Evolutionary conservation across 129 eudicot species (phyloP).

Genomic region (Ambrosia artemisiifolia): DNA sequence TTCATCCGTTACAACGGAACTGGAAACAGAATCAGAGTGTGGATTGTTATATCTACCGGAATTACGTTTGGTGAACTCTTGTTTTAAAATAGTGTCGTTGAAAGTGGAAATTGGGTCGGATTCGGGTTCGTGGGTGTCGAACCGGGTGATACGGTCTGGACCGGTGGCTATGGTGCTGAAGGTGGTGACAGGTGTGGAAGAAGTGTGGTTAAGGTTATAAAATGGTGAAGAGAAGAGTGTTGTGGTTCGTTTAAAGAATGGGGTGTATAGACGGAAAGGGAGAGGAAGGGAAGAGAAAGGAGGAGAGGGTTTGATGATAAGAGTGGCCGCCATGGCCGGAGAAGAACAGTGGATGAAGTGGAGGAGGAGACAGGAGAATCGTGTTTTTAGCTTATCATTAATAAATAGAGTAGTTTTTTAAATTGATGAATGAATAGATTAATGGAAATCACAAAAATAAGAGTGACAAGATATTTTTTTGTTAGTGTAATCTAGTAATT

Average conservation of each 20-base stretch:
- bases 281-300: constrained; percentile 18
- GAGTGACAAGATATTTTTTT: background rate
- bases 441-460: constrained; percentile 1
- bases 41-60: constrained; percentile 26
- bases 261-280: constrained; percentile 19
- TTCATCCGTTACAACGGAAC: constrained; percentile 50
- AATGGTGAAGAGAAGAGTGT: constrained; percentile 12
- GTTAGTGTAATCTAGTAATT: background rate
- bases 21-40: constrained; percentile 24
- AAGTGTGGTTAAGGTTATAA: constrained; percentile 12
- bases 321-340: constrained; percentile 37
- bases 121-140: constrained; percentile 23
- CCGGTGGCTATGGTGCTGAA: constrained; percentile 30
- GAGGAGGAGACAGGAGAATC: constrained; percentile 29
- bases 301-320: constrained; percentile 28
- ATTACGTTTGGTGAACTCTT: constrained; percentile 49
- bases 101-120: constrained; percentile 59
- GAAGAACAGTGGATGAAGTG: constrained; percentile 10
- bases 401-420: background rate
- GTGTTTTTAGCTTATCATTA: constrained; percentile 30
- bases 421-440: background rate
- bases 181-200: constrained; percentile 17
- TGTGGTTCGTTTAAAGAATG: constrained; percentile 16
- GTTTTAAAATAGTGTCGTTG: constrained; percentile 58
- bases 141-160: constrained; percentile 22